Evolutionary conservation across 371 early-diverging fungal genomes (phyloP), one percentile per base, ranked within the genome.

Genomic region (Chytridium lagenaria): DNA sequence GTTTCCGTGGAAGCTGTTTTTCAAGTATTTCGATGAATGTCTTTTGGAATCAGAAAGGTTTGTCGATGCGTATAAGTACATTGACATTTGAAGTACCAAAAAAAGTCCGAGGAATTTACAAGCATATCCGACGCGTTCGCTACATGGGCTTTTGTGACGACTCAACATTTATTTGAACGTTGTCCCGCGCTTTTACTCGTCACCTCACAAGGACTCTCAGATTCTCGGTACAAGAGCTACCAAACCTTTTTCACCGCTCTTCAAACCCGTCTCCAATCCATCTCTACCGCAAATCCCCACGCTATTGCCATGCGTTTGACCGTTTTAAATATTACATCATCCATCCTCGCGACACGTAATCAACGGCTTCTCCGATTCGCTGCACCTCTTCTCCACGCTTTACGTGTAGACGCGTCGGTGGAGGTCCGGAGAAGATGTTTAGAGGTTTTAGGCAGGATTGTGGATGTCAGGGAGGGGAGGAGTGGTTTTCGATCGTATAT

Each of bases 321-420:
- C 10, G 10, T 55, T 55, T 23, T 10, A 30, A 19, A 55, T 10
- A 26, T 26, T 30, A 16, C 26, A 19, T 26, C 26, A 7, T 10
- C 16, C 30, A 26, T 55, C 57, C 5, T 26, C 57, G 30, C 57
- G 26, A 10, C 30, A 26, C 26, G 57, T 23, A 26, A 55, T 55
- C 22, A 15, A 19, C 10, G 57, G 10, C 57, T 55, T 55, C 57
- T 55, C 23, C 57, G 57, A 19, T 10, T 55, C 30, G 10, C 57
- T 7, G 57, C 57, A 55, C 57, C 57, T 5, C 23, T 55, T 7
- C 57, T 55, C n/a, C n/a, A n/a, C n/a, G n/a, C 44, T 55, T 55
- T 30, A 26, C 23, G 57, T 7, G 5, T 19, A 7, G 57, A 23
- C 7, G 30, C 7, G 57, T 5, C 16, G 26, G 26, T 55, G 57